phyloP scores from a whole-genome alignment of 176 grass and related monocot genomes.

The Lolium perenne region DNA sequence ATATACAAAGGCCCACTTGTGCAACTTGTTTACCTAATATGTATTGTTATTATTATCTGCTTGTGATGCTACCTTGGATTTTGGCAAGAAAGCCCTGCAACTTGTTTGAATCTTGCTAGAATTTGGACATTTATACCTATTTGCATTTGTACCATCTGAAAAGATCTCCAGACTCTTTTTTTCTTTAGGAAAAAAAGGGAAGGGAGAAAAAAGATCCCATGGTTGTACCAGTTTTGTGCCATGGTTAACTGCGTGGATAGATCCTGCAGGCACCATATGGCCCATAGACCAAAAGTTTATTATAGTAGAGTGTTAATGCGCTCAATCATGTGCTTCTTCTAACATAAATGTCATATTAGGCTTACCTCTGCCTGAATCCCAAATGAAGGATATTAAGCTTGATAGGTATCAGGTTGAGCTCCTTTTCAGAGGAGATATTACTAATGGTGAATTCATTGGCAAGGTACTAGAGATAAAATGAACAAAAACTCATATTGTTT shows the following conservation, averaged over 20 bases:
- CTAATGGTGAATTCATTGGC: constrained; percentile 26
- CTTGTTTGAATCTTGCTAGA: constrained; percentile 48
- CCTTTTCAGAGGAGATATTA: neutral
- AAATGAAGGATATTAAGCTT: constrained; percentile 36
- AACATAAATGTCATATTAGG: constrained; percentile 41
- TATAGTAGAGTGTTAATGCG: constrained; percentile 43
- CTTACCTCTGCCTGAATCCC: constrained; percentile 41
- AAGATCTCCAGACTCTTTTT: constrained; percentile 38
- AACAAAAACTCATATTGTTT: constrained; percentile 3
- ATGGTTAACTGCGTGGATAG: constrained; percentile 42
- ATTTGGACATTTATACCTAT: constrained; percentile 55
- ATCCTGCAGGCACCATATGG: constrained; percentile 39
- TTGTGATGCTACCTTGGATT: constrained; percentile 46
- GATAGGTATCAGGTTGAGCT: constrained; percentile 51
- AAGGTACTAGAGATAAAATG: constrained; percentile 23
- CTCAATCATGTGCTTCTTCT: constrained; percentile 51
- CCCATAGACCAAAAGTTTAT: constrained; percentile 39
- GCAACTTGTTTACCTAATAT: constrained; percentile 67
- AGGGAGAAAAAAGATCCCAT: constrained; percentile 39
- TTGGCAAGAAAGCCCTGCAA: constrained; percentile 49
- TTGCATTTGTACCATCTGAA: constrained; percentile 45
- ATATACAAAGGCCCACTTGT: constrained; percentile 57
- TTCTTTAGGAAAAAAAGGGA: neutral
- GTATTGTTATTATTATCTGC: constrained; percentile 59
- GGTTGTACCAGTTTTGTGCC: constrained; percentile 24